These are phyloP conservation scores for Trametes pubescens DNA, from an alignment of 1,284 basidiomycete species.

Conservation along the genomic window DNA sequence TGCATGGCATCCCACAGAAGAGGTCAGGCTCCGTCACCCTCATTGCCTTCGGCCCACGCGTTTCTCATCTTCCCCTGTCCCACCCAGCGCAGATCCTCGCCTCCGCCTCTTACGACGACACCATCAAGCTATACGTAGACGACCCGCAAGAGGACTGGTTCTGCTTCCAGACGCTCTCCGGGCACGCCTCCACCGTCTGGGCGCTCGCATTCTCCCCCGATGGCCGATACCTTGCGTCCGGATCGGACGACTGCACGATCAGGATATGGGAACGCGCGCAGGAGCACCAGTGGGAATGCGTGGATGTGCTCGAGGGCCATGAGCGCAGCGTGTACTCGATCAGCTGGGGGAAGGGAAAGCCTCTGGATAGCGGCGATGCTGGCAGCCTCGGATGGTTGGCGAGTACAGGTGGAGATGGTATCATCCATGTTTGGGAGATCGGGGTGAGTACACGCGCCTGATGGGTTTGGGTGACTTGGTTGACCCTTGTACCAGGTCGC, in stretches of 20 bases:
- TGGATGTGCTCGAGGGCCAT: constrained; percentile 65
- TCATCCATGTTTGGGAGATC: constrained; percentile 78
- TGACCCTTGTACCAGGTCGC: constrained; percentile 28
- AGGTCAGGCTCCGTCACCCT: constrained; percentile 61
- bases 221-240: constrained; percentile 86
- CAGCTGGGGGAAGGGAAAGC: constrained; percentile 66
- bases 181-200: constrained; percentile 94
- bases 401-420: constrained; percentile 81
- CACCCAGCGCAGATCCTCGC: constrained; percentile 81
- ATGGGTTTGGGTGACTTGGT: neutral
- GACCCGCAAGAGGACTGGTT: constrained; percentile 97
- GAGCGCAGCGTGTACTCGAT: constrained; percentile 83
- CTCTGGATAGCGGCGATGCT: constrained; percentile 30
- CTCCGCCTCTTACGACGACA: constrained; percentile 97
- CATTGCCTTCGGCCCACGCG: constrained; percentile 8
- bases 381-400: constrained; percentile 75
- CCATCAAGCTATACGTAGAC: constrained; percentile 93
- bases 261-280: constrained; percentile 71
- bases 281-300: constrained; percentile 66
- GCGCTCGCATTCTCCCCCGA: constrained; percentile 82
- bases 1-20: constrained; percentile 94
- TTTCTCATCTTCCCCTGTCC: constrained; percentile 27
- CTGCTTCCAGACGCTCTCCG: constrained; percentile 82
- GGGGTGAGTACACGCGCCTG: constrained; percentile 51
- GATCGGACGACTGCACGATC: constrained; percentile 81